Percentiles rank a stretch among this genome's conserved stretches.
phyloP scores from a whole-genome alignment of 225 moss, liverwort and hornwort genomes.

The Antitrichia curtipendula region DNA sequence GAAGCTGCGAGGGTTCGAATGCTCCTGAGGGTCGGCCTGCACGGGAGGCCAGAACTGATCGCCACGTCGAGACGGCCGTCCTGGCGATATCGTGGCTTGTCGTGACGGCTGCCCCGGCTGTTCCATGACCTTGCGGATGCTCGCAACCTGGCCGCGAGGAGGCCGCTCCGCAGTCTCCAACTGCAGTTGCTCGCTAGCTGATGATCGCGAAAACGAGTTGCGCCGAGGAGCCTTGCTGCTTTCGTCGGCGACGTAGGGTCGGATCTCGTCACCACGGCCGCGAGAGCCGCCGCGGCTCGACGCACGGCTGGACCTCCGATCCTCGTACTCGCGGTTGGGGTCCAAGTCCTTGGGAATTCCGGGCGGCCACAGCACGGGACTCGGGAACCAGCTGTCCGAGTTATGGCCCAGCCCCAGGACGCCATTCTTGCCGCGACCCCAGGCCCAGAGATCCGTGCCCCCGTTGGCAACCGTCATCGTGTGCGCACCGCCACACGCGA shows the following conservation, averaged over 20 bases:
- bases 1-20: background rate
- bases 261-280: slow-evolving; percentile 31
- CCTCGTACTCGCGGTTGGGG: background rate
- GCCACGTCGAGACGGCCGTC: slow-evolving; percentile 20
- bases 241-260: slow-evolving; percentile 5
- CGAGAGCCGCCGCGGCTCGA: slow-evolving; percentile 32
- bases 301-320: slow-evolving; percentile 22
- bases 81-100: background rate
- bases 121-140: slow-evolving; percentile 9
- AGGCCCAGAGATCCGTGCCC: slow-evolving; percentile 41
- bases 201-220: slow-evolving; percentile 13
- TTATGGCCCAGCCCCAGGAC: slow-evolving; percentile 37
- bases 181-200: slow-evolving; percentile 16
- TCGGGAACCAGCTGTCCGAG: slow-evolving; percentile 53
- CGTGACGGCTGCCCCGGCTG: background rate
- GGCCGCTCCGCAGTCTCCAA: slow-evolving; percentile 5
- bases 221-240: slow-evolving; percentile 16
- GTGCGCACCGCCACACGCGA: slow-evolving; percentile 51
- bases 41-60: slow-evolving; percentile 31
- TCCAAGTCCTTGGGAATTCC: background rate
- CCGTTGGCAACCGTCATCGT: slow-evolving; percentile 30
- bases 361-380: slow-evolving; percentile 42
- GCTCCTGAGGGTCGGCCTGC: slow-evolving; percentile 7
- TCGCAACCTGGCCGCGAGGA: slow-evolving; percentile 5
- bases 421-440: slow-evolving; percentile 52